Conservation (phyloP, 1,284 basidiomycete genomes). For the Ustilago cynodontis region DNA sequence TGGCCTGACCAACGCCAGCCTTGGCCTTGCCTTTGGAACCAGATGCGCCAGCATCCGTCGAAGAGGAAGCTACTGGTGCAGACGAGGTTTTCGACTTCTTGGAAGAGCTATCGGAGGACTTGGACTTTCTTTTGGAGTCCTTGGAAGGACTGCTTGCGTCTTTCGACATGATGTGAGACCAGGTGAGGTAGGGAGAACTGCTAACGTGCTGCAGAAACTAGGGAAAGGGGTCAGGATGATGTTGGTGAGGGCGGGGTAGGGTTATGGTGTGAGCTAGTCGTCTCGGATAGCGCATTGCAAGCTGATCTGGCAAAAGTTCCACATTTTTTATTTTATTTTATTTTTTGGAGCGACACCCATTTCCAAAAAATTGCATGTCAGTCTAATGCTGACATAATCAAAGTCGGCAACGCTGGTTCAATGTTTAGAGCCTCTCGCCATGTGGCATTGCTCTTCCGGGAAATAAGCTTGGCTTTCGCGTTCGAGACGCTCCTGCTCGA, state of each 20-base stretch:
- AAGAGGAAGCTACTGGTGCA: conserved; percentile 16
- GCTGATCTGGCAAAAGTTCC: conserved; percentile 11
- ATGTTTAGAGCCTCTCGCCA: neutral
- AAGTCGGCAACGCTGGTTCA: neutral
- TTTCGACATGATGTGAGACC: conserved; percentile 20
- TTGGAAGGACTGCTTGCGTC: conserved; percentile 17
- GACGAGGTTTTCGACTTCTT: conserved; percentile 48
- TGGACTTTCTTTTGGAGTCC: conserved; percentile 43
- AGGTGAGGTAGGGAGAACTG: neutral
- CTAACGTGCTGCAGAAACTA: neutral
- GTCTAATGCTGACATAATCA: conserved; percentile 1
- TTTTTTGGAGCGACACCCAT: neutral
- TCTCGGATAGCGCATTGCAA: neutral
- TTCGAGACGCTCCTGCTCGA: too few relatives aligned
- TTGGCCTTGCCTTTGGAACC: conserved; percentile 30
- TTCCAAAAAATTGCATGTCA: conserved; percentile 2
- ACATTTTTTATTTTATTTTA: conserved; percentile 2
- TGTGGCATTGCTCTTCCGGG: too few relatives aligned
- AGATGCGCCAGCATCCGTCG: conserved; percentile 5
- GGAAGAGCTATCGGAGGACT: conserved; percentile 35
- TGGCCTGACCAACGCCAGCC: conserved; percentile 29
- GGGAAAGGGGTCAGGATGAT: neutral
- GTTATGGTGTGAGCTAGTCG: neutral
- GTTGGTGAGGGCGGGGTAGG: neutral
- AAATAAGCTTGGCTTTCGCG: too few relatives aligned